Conservation (phyloP, 2,329 filamentous ascomycete species). For the Simplicillium sp. region DNA sequence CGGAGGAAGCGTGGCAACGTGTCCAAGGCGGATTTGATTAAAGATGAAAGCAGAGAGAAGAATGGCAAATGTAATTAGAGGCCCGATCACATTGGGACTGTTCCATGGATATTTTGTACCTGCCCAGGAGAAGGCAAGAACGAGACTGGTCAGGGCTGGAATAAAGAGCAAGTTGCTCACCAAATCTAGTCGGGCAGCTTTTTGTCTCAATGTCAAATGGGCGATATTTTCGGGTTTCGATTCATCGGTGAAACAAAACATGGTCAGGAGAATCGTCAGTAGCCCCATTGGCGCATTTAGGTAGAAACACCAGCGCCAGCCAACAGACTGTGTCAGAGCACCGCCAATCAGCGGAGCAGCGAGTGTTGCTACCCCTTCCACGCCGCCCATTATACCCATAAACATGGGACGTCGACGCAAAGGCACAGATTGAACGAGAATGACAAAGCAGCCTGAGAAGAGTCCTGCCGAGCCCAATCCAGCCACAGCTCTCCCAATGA, state of each 20-base stretch:
- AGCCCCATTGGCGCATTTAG: conserved; percentile 18
- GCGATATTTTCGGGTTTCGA: neutral
- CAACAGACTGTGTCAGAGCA: conserved; percentile 15
- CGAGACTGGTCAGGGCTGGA: conserved; percentile 29
- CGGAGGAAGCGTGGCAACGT: conserved; percentile 29
- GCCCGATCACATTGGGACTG: conserved; percentile 20
- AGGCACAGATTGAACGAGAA: conserved; percentile 3
- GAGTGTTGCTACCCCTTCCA: conserved; percentile 9
- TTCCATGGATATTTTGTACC: conserved; percentile 19
- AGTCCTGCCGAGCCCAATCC: conserved; percentile 32
- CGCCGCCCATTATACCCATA: conserved; percentile 7
- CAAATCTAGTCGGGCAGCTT: conserved; percentile 10
- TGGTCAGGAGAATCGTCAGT: conserved; percentile 3
- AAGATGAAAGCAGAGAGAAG: conserved; percentile 18
- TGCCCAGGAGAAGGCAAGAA: conserved; percentile 38
- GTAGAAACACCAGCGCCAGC: conserved; percentile 25
- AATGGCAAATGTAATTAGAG: conserved; percentile 22
- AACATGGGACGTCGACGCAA: conserved; percentile 1
- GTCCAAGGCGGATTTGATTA: conserved; percentile 21
- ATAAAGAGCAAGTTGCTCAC: conserved; percentile 15
- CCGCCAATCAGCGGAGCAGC: conserved; percentile 17
- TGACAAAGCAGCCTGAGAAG: conserved; percentile 21
- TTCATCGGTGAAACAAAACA: conserved; percentile 2
- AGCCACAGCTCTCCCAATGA: conserved; percentile 34
- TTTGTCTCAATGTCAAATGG: neutral